Conservation (phyloP, 2,329 filamentous ascomycete genomes). For the Colletotrichum cuscutae region DNA sequence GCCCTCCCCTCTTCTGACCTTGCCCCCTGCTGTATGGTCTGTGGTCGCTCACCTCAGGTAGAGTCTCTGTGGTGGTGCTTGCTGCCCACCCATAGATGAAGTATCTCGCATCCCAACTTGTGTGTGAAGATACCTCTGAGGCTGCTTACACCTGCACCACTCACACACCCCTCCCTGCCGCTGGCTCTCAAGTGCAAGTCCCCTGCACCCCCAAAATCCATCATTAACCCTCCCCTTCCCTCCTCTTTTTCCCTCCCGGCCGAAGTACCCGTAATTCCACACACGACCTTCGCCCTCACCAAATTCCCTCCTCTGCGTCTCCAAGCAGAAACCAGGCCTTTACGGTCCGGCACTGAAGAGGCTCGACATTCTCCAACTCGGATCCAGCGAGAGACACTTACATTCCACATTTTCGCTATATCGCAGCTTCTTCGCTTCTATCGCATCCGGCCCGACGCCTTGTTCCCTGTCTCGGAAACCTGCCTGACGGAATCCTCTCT, state of each 20-base stretch:
- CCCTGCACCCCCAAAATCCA: conserved; percentile 30
- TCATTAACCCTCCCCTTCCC: conserved; percentile 34
- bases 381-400: background rate
- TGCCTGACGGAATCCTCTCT: conserved; percentile 19
- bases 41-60: background rate
- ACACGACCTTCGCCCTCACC: conserved; percentile 23
- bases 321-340: conserved; percentile 26
- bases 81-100: background rate
- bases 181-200: background rate
- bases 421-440: background rate
- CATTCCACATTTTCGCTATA: background rate
- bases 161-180: background rate
- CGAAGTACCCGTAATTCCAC: conserved; percentile 18
- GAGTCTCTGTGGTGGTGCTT: background rate
- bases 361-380: background rate
- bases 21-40: no score
- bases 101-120: background rate
- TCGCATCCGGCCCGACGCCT: conserved; percentile 13
- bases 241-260: conserved; percentile 16
- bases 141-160: conserved; percentile 11
- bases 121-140: background rate
- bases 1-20: background rate
- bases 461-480: conserved; percentile 26
- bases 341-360: conserved; percentile 27
- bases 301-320: conserved; percentile 17